Conservation (phyloP, 768 basidiomycete genomes). For the Multifurca ochricompacta region DNA sequence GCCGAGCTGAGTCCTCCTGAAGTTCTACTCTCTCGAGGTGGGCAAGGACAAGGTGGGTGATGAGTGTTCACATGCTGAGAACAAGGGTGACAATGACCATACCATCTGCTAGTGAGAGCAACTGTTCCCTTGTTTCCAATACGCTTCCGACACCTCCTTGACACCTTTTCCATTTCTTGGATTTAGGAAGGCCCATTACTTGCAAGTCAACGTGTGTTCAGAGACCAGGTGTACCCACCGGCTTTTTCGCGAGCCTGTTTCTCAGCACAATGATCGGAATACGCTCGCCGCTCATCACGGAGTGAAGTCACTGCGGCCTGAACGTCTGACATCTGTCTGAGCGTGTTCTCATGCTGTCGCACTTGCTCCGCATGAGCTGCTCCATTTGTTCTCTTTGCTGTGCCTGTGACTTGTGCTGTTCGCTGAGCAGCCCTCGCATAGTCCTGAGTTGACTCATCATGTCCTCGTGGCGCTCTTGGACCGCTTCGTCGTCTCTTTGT, state of each 20-base stretch:
- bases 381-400: constrained; percentile 4
- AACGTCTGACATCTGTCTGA: constrained; percentile 8
- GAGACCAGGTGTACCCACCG: not conserved
- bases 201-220: not conserved
- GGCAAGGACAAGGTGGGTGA: not conserved
- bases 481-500: not conserved
- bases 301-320: constrained; percentile 3
- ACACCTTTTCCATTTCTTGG: not conserved
- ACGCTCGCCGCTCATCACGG: constrained; percentile 2
- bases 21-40: constrained; percentile 4
- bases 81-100: not conserved
- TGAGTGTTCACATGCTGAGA: not conserved
- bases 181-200: not conserved
- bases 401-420: constrained; percentile 2
- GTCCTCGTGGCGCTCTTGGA: constrained; percentile 9
- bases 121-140: constrained; percentile 5
- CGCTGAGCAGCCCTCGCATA: constrained; percentile 2
- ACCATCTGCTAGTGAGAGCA: constrained; percentile 7
- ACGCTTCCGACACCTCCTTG: constrained; percentile 1
- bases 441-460: constrained; percentile 13
- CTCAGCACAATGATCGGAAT: constrained; percentile 4
- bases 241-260: constrained; percentile 2
- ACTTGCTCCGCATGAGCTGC: constrained; percentile 1
- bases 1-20: constrained; percentile 16
- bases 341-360: not conserved